A percentile compares a stretch with the other conserved stretches of the same genome.
Evolutionary conservation across 768 basidiomycete species (phyloP).

Genomic region (Sistotremastrum suecicum): DNA sequence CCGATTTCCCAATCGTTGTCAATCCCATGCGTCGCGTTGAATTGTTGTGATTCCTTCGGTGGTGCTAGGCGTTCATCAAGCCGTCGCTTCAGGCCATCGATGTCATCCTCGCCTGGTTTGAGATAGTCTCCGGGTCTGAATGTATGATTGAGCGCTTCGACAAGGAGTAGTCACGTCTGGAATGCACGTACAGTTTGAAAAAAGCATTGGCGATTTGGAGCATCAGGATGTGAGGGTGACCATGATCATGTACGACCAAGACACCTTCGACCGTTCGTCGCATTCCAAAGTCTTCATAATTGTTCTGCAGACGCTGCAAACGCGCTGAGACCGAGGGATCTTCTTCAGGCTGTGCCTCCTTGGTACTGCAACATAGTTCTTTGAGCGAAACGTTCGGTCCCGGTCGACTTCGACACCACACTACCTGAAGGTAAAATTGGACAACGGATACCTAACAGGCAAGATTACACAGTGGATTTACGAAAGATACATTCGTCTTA

Average conservation of each 20-base stretch:
- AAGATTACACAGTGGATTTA: neutral
- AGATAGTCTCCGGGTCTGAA: conserved; percentile 93
- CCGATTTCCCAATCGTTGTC: conserved; percentile 94
- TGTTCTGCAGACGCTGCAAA: conserved; percentile 84
- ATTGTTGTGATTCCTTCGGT: conserved; percentile 54
- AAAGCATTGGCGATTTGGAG: conserved; percentile 98
- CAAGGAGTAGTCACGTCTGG: neutral
- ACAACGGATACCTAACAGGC: conserved; percentile 54
- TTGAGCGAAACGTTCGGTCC: neutral
- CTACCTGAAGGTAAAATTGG: conserved; percentile 87
- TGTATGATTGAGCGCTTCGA: neutral
- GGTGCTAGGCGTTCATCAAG: conserved; percentile 85
- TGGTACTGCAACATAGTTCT: conserved; percentile 44
- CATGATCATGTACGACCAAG: conserved; percentile 88
- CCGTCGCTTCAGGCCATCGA: conserved; percentile 77
- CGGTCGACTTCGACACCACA: conserved; percentile 3
- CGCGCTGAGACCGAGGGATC: conserved; percentile 93
- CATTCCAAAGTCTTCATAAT: conserved; percentile 97
- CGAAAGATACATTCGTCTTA: conserved; percentile 1
- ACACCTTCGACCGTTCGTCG: conserved; percentile 85
- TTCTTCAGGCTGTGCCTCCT: conserved; percentile 94
- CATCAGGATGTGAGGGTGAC: conserved; percentile 95
- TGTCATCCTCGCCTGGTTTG: conserved; percentile 89
- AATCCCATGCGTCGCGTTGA: conserved; percentile 56
- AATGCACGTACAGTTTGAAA: conserved; percentile 79